A percentile compares a stretch with the other conserved stretches of the same genome.
Evolutionary conservation across 768 basidiomycete genomes (phyloP).

Genomic region (Suillus hirtellus): DNA sequence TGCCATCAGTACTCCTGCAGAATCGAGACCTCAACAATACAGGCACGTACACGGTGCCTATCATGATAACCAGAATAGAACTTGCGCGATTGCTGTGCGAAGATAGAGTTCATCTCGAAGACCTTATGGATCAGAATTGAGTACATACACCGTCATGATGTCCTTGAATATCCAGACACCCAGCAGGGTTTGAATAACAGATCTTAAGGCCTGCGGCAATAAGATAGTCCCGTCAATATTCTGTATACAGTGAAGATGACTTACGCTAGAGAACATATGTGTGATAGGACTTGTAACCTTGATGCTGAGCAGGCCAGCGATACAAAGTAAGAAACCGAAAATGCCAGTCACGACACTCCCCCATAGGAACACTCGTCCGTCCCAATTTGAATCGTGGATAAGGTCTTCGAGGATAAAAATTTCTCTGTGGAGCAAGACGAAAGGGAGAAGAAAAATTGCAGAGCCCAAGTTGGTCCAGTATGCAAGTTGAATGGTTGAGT

Average conservation of each 20-base stretch:
- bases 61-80: constrained; percentile 67
- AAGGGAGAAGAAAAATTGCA: constrained; percentile 62
- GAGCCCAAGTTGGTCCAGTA: constrained; percentile 80
- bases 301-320: constrained; percentile 79
- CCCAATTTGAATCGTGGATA: constrained; percentile 43
- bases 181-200: constrained; percentile 80
- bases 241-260: constrained; percentile 28
- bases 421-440: constrained; percentile 61
- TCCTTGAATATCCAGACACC: constrained; percentile 80
- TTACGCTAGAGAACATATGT: constrained; percentile 81
- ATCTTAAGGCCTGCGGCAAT: constrained; percentile 63
- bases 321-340: constrained; percentile 80
- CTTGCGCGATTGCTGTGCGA: constrained; percentile 53
- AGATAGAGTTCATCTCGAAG: constrained; percentile 10
- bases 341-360: constrained; percentile 69
- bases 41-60: constrained; percentile 61
- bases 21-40: background rate
- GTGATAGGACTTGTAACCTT: constrained; percentile 82
- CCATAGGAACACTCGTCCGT: constrained; percentile 56
- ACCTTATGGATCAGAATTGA: constrained; percentile 5
- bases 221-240: constrained; percentile 11
- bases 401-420: constrained; percentile 40
- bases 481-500: constrained; percentile 71
- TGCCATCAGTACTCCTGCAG: constrained; percentile 14
- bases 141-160: constrained; percentile 65